A percentile compares a stretch with the other conserved stretches of the same genome.
These are phyloP conservation scores for Pyricularia sp. DNA, from an alignment of 2,329 filamentous ascomycete genomes.

Conservation along the genomic window DNA sequence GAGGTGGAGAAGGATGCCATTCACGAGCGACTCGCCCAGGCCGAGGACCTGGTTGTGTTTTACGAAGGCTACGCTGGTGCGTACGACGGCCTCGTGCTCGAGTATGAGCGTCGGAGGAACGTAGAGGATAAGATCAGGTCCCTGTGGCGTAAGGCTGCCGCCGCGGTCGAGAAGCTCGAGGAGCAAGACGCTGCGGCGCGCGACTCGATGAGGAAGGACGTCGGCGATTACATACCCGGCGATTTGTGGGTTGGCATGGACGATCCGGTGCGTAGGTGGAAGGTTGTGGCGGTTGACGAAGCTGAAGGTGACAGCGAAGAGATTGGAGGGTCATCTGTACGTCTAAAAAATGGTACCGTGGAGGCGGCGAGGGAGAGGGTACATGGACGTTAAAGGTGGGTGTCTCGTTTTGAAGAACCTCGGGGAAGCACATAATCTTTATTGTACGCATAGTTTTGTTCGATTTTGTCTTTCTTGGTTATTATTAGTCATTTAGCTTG, in stretches of 20 bases:
- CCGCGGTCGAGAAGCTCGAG: conserved; percentile 66
- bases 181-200: conserved; percentile 64
- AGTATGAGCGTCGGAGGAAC: conserved; percentile 65
- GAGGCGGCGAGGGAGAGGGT: neutral
- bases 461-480: neutral
- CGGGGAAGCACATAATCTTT: neutral
- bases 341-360: neutral
- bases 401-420: neutral
- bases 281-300: conserved; percentile 24
- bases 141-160: conserved; percentile 69
- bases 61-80: conserved; percentile 81
- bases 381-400: neutral
- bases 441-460: neutral
- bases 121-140: conserved; percentile 66
- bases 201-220: conserved; percentile 69
- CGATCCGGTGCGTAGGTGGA: conserved; percentile 44
- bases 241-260: conserved; percentile 79
- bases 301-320: neutral
- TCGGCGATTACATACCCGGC: conserved; percentile 77
- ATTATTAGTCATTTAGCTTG: neutral
- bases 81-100: conserved; percentile 76
- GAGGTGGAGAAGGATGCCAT: conserved; percentile 65
- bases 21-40: conserved; percentile 59
- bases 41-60: conserved; percentile 68
- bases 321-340: neutral